Evolutionary conservation across 768 basidiomycete species (phyloP).

Genomic region (Flagelloscypha sp.): DNA sequence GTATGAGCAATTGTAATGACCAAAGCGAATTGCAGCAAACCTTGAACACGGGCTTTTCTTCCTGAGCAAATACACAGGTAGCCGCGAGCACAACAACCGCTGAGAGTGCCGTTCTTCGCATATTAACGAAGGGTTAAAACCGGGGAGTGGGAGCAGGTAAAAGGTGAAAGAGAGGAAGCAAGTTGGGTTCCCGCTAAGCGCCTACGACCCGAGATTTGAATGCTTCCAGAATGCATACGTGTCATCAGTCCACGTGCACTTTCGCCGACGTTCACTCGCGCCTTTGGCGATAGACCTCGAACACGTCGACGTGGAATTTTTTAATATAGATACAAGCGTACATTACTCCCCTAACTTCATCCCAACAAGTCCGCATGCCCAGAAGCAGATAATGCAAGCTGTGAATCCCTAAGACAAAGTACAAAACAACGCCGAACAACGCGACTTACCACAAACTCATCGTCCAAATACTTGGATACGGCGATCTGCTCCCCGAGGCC

Average conservation of each 20-base stretch:
- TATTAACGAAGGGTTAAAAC: constrained; percentile 78
- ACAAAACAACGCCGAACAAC: constrained; percentile 4
- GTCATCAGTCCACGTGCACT: too few species aligned
- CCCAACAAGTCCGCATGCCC: constrained; percentile 93
- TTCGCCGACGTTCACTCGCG: too few species aligned
- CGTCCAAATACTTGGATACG: constrained; percentile 94
- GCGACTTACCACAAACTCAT: constrained; percentile 82
- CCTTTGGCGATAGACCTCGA: too few species aligned
- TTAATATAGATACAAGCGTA: constrained; percentile 11
- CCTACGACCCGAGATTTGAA: too few species aligned
- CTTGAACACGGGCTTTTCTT: constrained; percentile 64
- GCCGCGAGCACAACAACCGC: constrained; percentile 60
- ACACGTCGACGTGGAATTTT: neutral
- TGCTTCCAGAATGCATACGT: too few species aligned
- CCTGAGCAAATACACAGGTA: constrained; percentile 51
- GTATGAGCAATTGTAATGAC: constrained; percentile 7
- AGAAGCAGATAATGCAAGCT: constrained; percentile 91
- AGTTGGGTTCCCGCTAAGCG: too few species aligned
- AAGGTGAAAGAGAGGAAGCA: constrained; percentile 26
- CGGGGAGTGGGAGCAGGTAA: constrained; percentile 31
- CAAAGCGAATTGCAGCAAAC: constrained; percentile 22
- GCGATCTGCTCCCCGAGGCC: constrained; percentile 96
- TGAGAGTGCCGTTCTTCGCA: constrained; percentile 87
- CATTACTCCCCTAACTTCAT: constrained; percentile 20
- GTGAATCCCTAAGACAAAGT: constrained; percentile 10